A percentile compares a stretch with the other conserved stretches of the same genome.
Evolutionary conservation across 768 basidiomycete species (phyloP).

Genomic region (Melanogaster broomeanus): DNA sequence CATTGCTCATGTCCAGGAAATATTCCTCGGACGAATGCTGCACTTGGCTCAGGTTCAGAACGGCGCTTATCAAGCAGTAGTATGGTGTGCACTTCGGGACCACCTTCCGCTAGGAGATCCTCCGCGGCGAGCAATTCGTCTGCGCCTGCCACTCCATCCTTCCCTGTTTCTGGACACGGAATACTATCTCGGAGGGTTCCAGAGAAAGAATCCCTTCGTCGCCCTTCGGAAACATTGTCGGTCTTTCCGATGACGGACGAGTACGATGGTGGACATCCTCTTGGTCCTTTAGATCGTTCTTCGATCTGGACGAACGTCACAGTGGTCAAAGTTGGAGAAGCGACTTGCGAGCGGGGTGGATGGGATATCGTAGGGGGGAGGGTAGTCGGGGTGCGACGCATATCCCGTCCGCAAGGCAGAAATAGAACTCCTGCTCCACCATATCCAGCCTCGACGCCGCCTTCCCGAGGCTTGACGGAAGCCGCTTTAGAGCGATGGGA

Average conservation of each 20-base stretch:
- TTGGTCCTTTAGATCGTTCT: slow-evolving; percentile 38
- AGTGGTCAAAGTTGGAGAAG: slow-evolving; percentile 53
- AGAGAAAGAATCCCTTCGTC: slow-evolving; percentile 61
- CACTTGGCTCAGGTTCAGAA: slow-evolving; percentile 46
- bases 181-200: slow-evolving; percentile 72
- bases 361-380: slow-evolving; percentile 68
- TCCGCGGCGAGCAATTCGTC: slow-evolving; percentile 42
- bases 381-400: slow-evolving; percentile 71
- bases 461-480: slow-evolving; percentile 49
- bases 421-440: slow-evolving; percentile 24
- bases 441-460: slow-evolving; percentile 12
- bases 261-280: slow-evolving; percentile 22
- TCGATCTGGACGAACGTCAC: slow-evolving; percentile 50
- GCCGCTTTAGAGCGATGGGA: slow-evolving; percentile 83
- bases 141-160: slow-evolving; percentile 49
- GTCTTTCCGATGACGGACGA: slow-evolving; percentile 39
- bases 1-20: slow-evolving; percentile 67
- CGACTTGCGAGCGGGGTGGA: slow-evolving; percentile 71
- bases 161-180: slow-evolving; percentile 82
- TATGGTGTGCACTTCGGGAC: slow-evolving; percentile 38
- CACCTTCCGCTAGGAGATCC: slow-evolving; percentile 51
- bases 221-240: slow-evolving; percentile 46
- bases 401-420: slow-evolving; percentile 45
- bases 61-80: slow-evolving; percentile 68
- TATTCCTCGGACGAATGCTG: slow-evolving; percentile 44